phyloP scores from a whole-genome alignment of 1,284 basidiomycete genomes.

The Trametes polyzona region DNA sequence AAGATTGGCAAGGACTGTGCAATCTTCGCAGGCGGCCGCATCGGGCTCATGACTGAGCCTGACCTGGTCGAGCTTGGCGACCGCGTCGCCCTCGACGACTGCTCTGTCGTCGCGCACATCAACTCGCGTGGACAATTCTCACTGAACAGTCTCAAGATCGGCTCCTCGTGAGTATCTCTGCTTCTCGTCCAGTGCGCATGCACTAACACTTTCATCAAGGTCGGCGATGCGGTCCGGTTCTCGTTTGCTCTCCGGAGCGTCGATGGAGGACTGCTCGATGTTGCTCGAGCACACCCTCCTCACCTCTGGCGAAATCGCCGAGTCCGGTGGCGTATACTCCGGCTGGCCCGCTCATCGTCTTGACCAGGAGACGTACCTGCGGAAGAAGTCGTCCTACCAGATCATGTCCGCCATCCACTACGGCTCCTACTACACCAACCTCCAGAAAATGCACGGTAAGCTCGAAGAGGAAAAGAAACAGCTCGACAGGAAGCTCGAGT shows the following conservation, averaged over 20 bases:
- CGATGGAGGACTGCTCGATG: conserved; percentile 52
- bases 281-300: conserved; percentile 51
- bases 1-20: conserved; percentile 25
- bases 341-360: conserved; percentile 46
- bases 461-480: conserved; percentile 19
- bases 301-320: conserved; percentile 51
- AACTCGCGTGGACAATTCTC: conserved; percentile 28
- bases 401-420: conserved; percentile 10
- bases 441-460: conserved; percentile 17
- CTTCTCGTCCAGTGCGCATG: background rate
- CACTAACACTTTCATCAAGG: conserved; percentile 1
- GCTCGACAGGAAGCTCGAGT: conserved; percentile 20
- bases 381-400: conserved; percentile 14
- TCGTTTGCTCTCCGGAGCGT: conserved; percentile 51
- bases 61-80: conserved; percentile 26
- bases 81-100: conserved; percentile 24
- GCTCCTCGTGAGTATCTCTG: conserved; percentile 12
- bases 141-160: conserved; percentile 21
- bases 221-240: conserved; percentile 44
- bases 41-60: conserved; percentile 26
- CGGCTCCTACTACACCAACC: conserved; percentile 20
- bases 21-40: conserved; percentile 22
- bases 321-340: conserved; percentile 42
- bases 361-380: conserved; percentile 18
- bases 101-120: conserved; percentile 28